Base-by-base conservation (phyloP, 192 early-diverging fungal genomes). In the Coemansia sp. region DNA sequence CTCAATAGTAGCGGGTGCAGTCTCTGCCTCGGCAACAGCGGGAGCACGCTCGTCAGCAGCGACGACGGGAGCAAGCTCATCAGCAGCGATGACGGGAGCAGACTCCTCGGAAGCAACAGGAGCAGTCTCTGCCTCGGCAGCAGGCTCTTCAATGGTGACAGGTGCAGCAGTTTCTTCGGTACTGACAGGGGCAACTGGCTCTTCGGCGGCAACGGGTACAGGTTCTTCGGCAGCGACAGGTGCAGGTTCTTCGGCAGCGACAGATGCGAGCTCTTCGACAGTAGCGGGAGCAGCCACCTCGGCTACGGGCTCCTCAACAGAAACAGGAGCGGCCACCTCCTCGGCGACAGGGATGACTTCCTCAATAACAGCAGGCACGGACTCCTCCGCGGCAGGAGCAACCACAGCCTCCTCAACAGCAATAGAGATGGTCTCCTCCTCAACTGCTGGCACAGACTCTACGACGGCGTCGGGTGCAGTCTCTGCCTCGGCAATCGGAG, bases 401-500 rank as follows among this genome's bases (percentile, higher is more conserved):
- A n/a, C n/a, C n/a, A n/a, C 3, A 23, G 26, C 38, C 37, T 60
- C 43, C 13, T 35, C 21, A 0, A 14, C 53, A 20, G 16, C 45
- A 20, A 38, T 39, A 14, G 26, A 59, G 28, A 39, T 55, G 34
- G 14, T 18, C 7, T 33, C 57, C 8, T 26, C 38, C 31, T 52
- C 26, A 26, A 25, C 2, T 12, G 25, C 47, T 13, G 60, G 60
- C 1, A 18, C 67, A 11, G 50, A 21, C 39, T 16, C 38, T 13
- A 59, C 73, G 33, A 67, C 65, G 34, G 57, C 58, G 12, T 23
- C 37, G 0, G 34, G 57, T 14, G 57, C 41, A 6, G 31, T 7
- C 37, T 56, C 52, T 23, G 38, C 52, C 21, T 18, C 42, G n/a
- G 8, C 26, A 9, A 20, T 31, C 1, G 50, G 67, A 23, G 66